Base-by-base conservation (phyloP, 2,329 filamentous ascomycete species). In the Pseudocercospora macadamiae region DNA sequence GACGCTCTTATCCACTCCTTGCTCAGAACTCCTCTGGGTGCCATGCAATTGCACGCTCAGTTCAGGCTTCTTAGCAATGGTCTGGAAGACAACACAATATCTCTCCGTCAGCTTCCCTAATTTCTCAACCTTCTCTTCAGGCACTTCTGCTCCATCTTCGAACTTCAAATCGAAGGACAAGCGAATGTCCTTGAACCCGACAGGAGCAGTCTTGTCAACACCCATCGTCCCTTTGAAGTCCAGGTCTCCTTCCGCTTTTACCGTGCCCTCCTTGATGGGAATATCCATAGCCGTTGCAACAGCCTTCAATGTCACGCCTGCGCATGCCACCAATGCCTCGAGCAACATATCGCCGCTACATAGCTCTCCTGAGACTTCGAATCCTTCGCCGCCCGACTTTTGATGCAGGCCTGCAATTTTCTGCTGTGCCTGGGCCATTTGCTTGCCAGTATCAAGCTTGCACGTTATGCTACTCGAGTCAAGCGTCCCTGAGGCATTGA, bases 331-430 rank as follows among this genome's bases (percentile, higher is more conserved):
- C 2, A 81, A 72, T 0, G 78, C 78, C 57, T 81, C 79, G 10
- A 81, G 74, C 10, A 82, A 71, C 78, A 81, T 79, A 63, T 81
- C 79, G 10, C 79, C 79, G 0, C 74, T 77, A 71, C 79, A 82
- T 1, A 81, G 72, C 62, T 81, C 78, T 55, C 79, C 79, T 1
- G 75, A 78, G 51, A 82, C 74, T 2, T 67, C 59, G 8, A 70
- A 66, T 14, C 72, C 75, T n/a, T 74, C 72, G 36, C 79, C 79
- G 34, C 79, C 79, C 2, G 79, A 79, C 63, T 76, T 76, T 42
- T 75, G 76, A 64, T 82, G 79, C 36, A 82, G 72, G 26, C 79
- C 79, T 1, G 79, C 79, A 45, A 79, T 69, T 54, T 75, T 76
- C 28, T 73, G 69, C 28, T 75, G 70, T 9, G 79, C 78, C 56